A percentile compares a stretch with the other conserved stretches of the same genome.
phyloP scores from a whole-genome alignment of 2,329 filamentous ascomycete species.

The Ambrosiella cleistominuta region DNA sequence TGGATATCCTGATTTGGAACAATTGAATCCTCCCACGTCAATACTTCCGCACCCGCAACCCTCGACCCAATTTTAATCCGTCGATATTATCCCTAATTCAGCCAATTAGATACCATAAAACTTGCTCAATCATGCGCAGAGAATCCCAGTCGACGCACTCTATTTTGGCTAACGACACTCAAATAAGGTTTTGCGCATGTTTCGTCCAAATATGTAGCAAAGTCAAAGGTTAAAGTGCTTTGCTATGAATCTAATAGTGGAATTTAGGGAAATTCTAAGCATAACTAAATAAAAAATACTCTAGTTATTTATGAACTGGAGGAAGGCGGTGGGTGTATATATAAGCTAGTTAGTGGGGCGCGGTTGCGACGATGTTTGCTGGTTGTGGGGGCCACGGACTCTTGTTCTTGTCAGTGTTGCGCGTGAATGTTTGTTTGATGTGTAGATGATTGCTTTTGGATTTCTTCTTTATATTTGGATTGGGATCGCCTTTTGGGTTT shows the following conservation, averaged over 20 bases:
- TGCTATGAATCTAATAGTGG: too few relatives aligned
- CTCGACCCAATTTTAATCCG: background rate
- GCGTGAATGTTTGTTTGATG: background rate
- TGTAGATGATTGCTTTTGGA: background rate
- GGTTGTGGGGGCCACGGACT: background rate
- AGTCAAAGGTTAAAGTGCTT: too few relatives aligned
- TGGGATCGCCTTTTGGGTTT: background rate
- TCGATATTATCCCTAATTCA: background rate
- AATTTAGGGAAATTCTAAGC: too few relatives aligned
- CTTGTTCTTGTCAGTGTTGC: background rate
- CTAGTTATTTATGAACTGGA: too few relatives aligned
- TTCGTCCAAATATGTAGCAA: background rate
- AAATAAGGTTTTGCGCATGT: background rate
- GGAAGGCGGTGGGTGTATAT: background rate
- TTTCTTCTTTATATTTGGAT: background rate
- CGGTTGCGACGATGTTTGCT: background rate
- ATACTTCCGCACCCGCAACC: background rate
- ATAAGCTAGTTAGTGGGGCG: background rate
- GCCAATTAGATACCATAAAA: background rate
- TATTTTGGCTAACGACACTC: background rate
- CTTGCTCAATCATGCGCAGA: constrained; percentile 2
- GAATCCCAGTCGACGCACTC: background rate
- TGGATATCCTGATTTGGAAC: background rate
- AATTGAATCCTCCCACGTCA: background rate
- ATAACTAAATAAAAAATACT: too few relatives aligned